Evolutionary conservation across 2,329 filamentous ascomycete genomes (phyloP).

Genomic region (Aspergillus udagawae): DNA sequence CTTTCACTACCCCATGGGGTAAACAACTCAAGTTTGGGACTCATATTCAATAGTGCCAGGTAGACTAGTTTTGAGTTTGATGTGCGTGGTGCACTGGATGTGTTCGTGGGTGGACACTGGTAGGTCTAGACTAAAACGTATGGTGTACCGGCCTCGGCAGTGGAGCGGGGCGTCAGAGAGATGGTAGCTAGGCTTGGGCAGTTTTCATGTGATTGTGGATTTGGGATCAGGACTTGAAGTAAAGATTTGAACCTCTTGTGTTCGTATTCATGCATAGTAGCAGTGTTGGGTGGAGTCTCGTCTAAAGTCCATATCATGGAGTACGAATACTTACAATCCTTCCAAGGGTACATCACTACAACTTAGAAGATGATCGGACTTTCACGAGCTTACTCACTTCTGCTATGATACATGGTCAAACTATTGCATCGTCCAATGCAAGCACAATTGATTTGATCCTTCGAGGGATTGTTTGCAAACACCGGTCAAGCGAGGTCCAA

Average conservation of each 20-base stretch:
- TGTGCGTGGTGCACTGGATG: background rate
- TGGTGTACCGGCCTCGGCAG: background rate
- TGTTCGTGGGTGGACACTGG: background rate
- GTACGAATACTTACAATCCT: background rate
- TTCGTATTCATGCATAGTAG: background rate
- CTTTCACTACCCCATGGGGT: background rate
- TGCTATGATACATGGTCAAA: background rate
- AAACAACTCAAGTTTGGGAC: background rate
- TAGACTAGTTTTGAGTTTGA: background rate
- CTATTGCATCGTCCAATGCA: background rate
- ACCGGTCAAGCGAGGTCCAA: background rate
- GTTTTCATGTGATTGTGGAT: background rate
- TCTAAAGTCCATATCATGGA: background rate
- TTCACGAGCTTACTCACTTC: background rate
- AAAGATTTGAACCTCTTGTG: background rate
- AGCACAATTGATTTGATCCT: background rate
- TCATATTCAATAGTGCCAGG: background rate
- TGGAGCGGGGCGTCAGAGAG: background rate
- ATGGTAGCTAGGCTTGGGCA: background rate
- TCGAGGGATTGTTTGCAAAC: background rate
- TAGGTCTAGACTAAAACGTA: background rate
- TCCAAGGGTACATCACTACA: background rate
- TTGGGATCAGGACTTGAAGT: background rate
- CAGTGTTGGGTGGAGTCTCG: background rate
- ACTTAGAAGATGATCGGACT: background rate